Evolutionary conservation across 768 basidiomycete species (phyloP), one percentile per base, ranked within the genome.

Genomic region (Rhizopogon rudus): DNA sequence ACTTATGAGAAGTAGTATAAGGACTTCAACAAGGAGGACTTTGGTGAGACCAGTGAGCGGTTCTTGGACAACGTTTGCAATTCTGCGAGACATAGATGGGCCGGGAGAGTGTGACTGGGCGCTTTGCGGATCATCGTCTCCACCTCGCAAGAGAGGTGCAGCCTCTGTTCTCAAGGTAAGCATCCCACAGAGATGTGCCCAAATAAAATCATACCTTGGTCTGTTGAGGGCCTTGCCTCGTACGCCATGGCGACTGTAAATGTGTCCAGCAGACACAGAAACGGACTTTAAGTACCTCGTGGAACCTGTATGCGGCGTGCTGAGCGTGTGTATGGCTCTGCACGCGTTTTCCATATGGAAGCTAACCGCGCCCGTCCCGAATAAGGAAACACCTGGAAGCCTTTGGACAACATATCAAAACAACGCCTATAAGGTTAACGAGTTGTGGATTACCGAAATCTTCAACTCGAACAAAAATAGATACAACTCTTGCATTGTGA

Each of bases 21-120:
- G 79, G 0, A 82, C 80, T 44, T 90, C 75, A 17, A 86, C 75
- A 10, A 93, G 82, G 1, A 98, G 83, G 51, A 92, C 75, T 74
- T 92, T 89, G 49, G 92, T 86, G 57, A 97, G 80, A 20, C 87
- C 78, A 1, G 93, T 92, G 37, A 98, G 80, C 1, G 88, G 88
- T 63, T 92, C 87, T 59, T 86, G 84, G 3, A 84, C 81, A 55
- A 83, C 74, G 10, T 80, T 70, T 28, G 81, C 76, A 43, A 88
- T 64, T 41, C 66, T 63, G 20, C 65, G 64, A 8, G 63, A 44
- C 6, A 63, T 22, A 14, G 70, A 60, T 43, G 60, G 71, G 13
- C 57, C 62, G 73, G 80, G 58, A 1, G 66, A 82, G 72, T 42
- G 75, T 57, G 41, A 61, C 67, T 20, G 62, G 59, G 10, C 48